Evolutionary conservation across 148 eudicot species (phyloP), one percentile per base, ranked within the genome.

Genomic region (Amaranthus hypochondriacus): DNA sequence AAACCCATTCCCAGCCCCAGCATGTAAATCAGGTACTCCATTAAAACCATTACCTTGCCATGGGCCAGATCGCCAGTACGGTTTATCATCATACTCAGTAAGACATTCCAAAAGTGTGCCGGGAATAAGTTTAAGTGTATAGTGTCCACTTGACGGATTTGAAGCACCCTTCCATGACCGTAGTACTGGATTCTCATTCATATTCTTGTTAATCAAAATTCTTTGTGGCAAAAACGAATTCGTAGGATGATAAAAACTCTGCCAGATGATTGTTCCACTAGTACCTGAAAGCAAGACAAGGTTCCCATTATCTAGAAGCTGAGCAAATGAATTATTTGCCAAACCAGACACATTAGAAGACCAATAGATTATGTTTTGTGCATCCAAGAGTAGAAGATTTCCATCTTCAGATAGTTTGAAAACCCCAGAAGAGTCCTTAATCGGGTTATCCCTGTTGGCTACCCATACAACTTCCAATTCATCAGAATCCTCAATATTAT

Each of bases 221-320:
- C 75, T 71, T 72, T 61, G 54, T 4, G 82, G 79, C 47, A 92
- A 60, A 6, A 86, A 47, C 0, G 92, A 81, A 56, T 92, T 88
- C 47, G 89, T 73, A 0, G 92, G 97, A 28, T 86, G 69, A 68
- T 92, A 85, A 66, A 90, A 88, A 83, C 97, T 88, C 69, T 89
- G 97, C 90, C 92, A 92, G 0, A 88, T 69, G 47, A 12, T 62
- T 76, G 46, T 77, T 15, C 62, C 72, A 28, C 71, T 77, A 2
- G 39, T 49, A n/a, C 42, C 6, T 14, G 4, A 60, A 0, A 78
- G 81, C 15, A 89, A 59, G 6, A 83, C 86, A 18, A 92, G 60
- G 65, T 89, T 92, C 5, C 97, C 97, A 0, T 74, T n/a, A 48
- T 88, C 84, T 7, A 85, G 68, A 42, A 92, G 78, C 53, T 79